A percentile compares a stretch with the other conserved stretches of the same genome.
Conservation (phyloP, 163 green algal genomes). For the Volvox carteri region DNA sequence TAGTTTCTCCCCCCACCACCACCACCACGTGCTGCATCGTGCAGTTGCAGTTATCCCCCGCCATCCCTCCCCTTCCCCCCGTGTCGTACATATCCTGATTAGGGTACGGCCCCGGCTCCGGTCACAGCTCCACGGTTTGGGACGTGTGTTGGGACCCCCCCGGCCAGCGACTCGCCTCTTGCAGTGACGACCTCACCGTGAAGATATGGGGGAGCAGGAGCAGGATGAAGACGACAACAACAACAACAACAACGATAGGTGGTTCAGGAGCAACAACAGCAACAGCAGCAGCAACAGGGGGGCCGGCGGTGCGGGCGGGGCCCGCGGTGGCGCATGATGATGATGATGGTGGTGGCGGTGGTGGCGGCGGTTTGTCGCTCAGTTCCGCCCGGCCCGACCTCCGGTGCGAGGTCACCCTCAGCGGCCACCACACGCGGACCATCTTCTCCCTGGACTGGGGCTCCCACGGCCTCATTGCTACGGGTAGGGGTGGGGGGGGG, state of each 20-base stretch:
- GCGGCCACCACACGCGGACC: slow-evolving; percentile 81
- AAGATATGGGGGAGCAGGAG: slow-evolving; percentile 76
- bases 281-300: neutral
- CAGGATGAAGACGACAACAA: no score
- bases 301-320: neutral
- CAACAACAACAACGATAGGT: no score
- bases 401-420: slow-evolving; percentile 72
- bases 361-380: neutral
- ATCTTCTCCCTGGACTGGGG: slow-evolving; percentile 92
- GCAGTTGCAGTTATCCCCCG: neutral
- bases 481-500: slow-evolving; percentile 61
- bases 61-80: neutral
- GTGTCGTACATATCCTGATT: neutral
- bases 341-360: no score
- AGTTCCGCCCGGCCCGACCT: slow-evolving; percentile 65
- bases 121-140: slow-evolving; percentile 94
- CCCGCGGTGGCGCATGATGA: neutral
- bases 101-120: slow-evolving; percentile 43
- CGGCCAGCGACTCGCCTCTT: slow-evolving; percentile 79
- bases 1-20: neutral
- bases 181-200: slow-evolving; percentile 85
- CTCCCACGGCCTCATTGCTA: slow-evolving; percentile 74
- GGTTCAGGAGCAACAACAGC: no score
- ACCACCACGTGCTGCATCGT: neutral
- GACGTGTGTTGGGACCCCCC: slow-evolving; percentile 79